phyloP scores from a whole-genome alignment of 345 rosid species.

The Physaria fendleri region DNA sequence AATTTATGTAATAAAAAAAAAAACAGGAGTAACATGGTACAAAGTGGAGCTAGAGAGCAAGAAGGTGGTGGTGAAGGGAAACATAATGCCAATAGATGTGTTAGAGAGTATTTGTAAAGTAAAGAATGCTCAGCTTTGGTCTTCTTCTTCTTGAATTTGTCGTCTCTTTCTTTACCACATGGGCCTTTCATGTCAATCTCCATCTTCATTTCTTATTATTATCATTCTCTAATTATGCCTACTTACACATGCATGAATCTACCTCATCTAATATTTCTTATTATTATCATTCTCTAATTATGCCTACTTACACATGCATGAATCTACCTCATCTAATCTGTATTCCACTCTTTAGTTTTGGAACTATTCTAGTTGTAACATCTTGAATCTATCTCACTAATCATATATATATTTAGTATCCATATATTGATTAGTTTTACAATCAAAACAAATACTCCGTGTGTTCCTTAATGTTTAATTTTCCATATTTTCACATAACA shows the following conservation, averaged over 20 bases:
- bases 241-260: slow-evolving; percentile 25
- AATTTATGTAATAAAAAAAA: background rate
- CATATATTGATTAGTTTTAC: background rate
- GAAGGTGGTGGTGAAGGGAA: slow-evolving; percentile 78
- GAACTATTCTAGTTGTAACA: slow-evolving; percentile 3
- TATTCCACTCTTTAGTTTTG: background rate
- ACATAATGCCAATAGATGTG: slow-evolving; percentile 66
- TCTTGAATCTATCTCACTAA: background rate
- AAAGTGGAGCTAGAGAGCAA: slow-evolving; percentile 89
- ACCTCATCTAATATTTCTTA: slow-evolving; percentile 15
- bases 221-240: slow-evolving; percentile 9
- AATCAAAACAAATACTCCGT: too few species aligned
- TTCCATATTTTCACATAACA: too few species aligned
- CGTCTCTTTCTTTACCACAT: slow-evolving; percentile 13
- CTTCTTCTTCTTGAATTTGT: slow-evolving; percentile 23
- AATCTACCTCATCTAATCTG: slow-evolving; percentile 15
- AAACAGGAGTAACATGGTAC: slow-evolving; percentile 81
- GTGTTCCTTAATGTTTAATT: too few species aligned
- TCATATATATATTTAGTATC: background rate
- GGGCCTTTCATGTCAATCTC: slow-evolving; percentile 20
- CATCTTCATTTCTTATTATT: slow-evolving; percentile 16
- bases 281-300: too few species aligned
- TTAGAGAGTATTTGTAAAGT: slow-evolving; percentile 74
- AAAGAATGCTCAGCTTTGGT: slow-evolving; percentile 80
- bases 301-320: slow-evolving; percentile 26